Evolutionary conservation across 495 filamentous ascomycete genomes (phyloP).

Genomic region (Xylaria grammica): DNA sequence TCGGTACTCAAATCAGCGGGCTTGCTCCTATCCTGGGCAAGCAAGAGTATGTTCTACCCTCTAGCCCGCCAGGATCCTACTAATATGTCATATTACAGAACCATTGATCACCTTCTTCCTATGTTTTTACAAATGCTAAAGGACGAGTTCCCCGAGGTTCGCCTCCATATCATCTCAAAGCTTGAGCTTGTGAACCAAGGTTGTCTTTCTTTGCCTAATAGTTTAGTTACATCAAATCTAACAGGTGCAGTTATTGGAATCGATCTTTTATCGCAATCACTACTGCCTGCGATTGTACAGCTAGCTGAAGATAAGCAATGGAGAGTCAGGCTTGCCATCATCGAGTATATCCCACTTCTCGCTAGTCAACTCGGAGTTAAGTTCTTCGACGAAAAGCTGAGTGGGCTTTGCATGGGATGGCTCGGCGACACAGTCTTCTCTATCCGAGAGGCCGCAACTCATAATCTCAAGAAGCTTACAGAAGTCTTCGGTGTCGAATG

Average conservation of each 20-base stretch:
- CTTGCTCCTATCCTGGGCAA: slow-evolving; percentile 97
- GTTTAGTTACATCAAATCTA: slow-evolving; percentile 26
- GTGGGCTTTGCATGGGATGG: slow-evolving; percentile 97
- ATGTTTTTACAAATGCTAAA: slow-evolving; percentile 99
- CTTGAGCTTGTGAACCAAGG: slow-evolving; percentile 97
- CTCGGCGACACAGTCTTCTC: slow-evolving; percentile 99
- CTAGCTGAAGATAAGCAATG: slow-evolving; percentile 99
- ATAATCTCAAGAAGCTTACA: slow-evolving; percentile 96
- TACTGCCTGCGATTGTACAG: slow-evolving; percentile 97
- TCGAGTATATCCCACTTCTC: slow-evolving; percentile 97
- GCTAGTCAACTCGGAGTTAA: slow-evolving; percentile 94
- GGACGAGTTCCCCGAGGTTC: slow-evolving; percentile 97
- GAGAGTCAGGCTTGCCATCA: slow-evolving; percentile 96
- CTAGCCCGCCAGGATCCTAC: slow-evolving; percentile 2
- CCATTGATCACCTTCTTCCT: slow-evolving; percentile 92
- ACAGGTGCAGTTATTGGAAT: slow-evolving; percentile 83
- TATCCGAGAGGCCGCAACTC: slow-evolving; percentile 94
- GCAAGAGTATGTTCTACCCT: slow-evolving; percentile 74
- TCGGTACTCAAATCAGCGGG: slow-evolving; percentile 96
- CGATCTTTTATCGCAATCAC: slow-evolving; percentile 92
- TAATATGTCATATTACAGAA: slow-evolving; percentile 57
- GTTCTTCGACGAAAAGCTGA: slow-evolving; percentile 98
- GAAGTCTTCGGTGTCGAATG: slow-evolving; percentile 98
- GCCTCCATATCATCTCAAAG: slow-evolving; percentile 98
- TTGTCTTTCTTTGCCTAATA: slow-evolving; percentile 33